These are phyloP conservation scores for Arabis hirsuta DNA, from an alignment of 345 rosid species.

Conservation along the genomic window DNA sequence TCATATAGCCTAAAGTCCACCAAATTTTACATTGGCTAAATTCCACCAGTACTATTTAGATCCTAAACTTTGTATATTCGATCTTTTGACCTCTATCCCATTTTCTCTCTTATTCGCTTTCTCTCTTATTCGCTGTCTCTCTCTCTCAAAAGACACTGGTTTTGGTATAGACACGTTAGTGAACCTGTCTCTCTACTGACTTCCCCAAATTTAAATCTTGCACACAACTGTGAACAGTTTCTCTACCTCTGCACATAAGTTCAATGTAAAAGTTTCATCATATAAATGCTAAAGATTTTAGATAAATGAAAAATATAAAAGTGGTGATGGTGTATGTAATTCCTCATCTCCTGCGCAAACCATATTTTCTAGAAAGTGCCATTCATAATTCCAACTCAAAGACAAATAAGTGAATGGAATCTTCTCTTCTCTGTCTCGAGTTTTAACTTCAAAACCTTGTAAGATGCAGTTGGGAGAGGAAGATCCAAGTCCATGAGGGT, in stretches of 20 bases:
- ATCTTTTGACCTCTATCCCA: no score
- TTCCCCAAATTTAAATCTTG: background rate
- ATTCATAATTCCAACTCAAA: constrained; percentile 33
- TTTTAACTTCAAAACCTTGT: constrained; percentile 38
- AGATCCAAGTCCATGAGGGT: constrained; percentile 21
- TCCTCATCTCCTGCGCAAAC: constrained; percentile 29
- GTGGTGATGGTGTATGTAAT: constrained; percentile 17
- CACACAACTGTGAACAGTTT: constrained; percentile 7
- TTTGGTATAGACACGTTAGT: no score
- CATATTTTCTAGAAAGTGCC: constrained; percentile 27
- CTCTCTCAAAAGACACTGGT: no score
- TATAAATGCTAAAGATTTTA: constrained; percentile 26
- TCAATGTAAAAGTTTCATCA: constrained; percentile 18
- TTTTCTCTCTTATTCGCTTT: no score
- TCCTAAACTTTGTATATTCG: no score
- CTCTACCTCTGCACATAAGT: constrained; percentile 25
- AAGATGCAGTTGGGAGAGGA: constrained; percentile 11
- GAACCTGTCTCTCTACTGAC: no score
- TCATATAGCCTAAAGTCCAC: no score
- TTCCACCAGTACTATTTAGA: no score
- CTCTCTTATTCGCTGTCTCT: no score
- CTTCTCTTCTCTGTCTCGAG: constrained; percentile 23
- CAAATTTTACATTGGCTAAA: no score
- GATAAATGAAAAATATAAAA: constrained; percentile 20
- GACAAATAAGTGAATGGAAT: constrained; percentile 16